Evolutionary conservation across 192 early-diverging fungal genomes (phyloP), one percentile per base, ranked within the genome.

Genomic region (Entomortierella lignicola): DNA sequence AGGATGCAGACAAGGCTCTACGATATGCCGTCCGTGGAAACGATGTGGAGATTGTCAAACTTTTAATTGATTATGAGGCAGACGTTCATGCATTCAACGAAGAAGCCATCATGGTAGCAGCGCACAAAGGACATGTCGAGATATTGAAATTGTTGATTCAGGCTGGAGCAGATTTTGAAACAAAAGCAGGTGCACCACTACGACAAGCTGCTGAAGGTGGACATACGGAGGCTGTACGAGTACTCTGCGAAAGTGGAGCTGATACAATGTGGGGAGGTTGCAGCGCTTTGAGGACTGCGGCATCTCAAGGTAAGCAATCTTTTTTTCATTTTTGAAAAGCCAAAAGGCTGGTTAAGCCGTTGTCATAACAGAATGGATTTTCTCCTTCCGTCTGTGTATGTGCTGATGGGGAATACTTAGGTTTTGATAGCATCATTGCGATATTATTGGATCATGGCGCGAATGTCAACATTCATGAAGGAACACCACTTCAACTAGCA

Each of bases 1-100:
- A 79, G 63, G 75, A 79, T 30, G 66, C 68, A 0, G 75, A 79
- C 23, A 68, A 69, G 32, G 75, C 75, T 6, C 21, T 79, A 10
- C 75, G 75, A 17, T 79, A 79, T 61, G 75, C 75, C 7, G 75
- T 79, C 0, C 75, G 60, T 25, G 75, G 75, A 25, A 79, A 79
- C 27, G 75, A 79, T 26, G 26, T 79, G n/a, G 66, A 70, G 63
- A 79, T 79, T 67, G 75, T 79, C 2, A 47, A n/a, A 39, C 53
- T 79, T 8, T 39, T 79, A 34, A 37, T 79, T 52, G 75, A 79
- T 10, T 79, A 79, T 61, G 67, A 63, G 1, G 75, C 75, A 0
- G 62, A 79, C 21, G 75, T 79, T 7, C 75, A 79, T 55, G 75
- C 75, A 18, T 79, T 79, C 39, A 56, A 61, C 41, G 75, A 79